These are phyloP conservation scores for Pythium folliculosum DNA, from an alignment of 352 stramenopile species.

Conservation along the genomic window DNA sequence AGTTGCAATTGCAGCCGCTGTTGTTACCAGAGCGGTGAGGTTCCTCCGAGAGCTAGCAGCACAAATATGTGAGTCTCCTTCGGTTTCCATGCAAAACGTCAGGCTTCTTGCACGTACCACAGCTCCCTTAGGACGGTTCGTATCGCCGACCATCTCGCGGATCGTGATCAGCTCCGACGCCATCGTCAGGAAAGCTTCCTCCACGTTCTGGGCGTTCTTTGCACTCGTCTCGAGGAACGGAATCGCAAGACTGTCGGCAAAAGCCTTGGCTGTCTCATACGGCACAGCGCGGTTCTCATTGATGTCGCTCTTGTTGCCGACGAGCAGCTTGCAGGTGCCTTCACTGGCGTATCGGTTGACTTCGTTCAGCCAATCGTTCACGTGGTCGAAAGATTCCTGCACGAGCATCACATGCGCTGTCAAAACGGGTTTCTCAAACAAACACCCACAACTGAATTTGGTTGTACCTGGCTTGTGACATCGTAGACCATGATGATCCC, in stretches of 20 bases:
- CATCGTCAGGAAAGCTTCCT: conserved; percentile 99
- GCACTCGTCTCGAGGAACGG: conserved; percentile 99
- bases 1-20: conserved; percentile 38
- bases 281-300: conserved; percentile 95
- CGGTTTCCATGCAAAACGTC: not conserved
- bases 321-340: conserved; percentile 98
- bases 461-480: conserved; percentile 92
- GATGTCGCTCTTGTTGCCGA: conserved; percentile 99
- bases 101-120: conserved; percentile 38
- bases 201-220: conserved; percentile 98
- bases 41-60: conserved; percentile 31
- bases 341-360: conserved; percentile 98
- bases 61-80: not conserved
- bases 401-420: not conserved
- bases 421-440: too few relatives aligned
- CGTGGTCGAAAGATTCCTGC: conserved; percentile 98
- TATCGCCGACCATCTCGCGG: conserved; percentile 83
- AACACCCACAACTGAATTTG: not conserved
- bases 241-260: conserved; percentile 97
- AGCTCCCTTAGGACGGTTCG: conserved; percentile 60
- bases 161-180: conserved; percentile 96
- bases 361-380: conserved; percentile 99
- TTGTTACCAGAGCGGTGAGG: conserved; percentile 25
- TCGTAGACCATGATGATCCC: conserved; percentile 99
- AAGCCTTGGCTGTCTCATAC: conserved; percentile 96